Base-by-base conservation (phyloP, 2,329 filamentous ascomycete species). In the Colletotrichum limetticola region DNA sequence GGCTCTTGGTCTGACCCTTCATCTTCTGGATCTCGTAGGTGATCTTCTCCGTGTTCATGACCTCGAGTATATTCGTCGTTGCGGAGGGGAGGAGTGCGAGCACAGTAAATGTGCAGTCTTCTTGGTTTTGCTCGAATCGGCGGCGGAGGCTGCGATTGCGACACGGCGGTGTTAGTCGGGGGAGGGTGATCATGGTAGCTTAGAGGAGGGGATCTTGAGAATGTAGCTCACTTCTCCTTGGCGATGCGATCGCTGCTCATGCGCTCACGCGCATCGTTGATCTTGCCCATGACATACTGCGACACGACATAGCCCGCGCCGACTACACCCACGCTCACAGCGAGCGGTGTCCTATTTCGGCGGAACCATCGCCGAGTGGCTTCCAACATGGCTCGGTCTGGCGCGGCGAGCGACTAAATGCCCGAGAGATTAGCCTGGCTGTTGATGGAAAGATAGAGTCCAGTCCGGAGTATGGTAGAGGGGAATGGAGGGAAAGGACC, bases 51-150 rank as follows among this genome's bases (percentile, higher is more conserved):
- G 97, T 97, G 66, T 97, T 94, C 78, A 98, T 90, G 37, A 93
- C 92, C 77, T 94, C 92, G 78, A 98, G 87, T 78, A 99, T 93
- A 80, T 97, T 96, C 76, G 97, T 91, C 28, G 95, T 95, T 7
- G 95, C 94, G 42, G 96, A 97, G 5, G 97, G 97, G 11, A 99
- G 89, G 68, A 99, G 91, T 35, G 96, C 97, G n/a, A 98, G 91
- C 57, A 98, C 95, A 49, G 97, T 99, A 82, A 97, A 98, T 60
- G 96, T 98, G 85, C 97, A 99, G 84, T 99, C 97, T 81, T 98
- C 96, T 82, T 99, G 97, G 83, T 99, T 99, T 84, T 99, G 97
- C 83, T 98, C 95, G 85, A 99, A 99, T 80, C 97, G 94, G 72
- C 97, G 93, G 64, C 95, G 95, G 74, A 99, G 90, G 83, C 96